Evolutionary conservation across 768 basidiomycete species (phyloP).

Genomic region (Rhizopogon salebrosus): DNA sequence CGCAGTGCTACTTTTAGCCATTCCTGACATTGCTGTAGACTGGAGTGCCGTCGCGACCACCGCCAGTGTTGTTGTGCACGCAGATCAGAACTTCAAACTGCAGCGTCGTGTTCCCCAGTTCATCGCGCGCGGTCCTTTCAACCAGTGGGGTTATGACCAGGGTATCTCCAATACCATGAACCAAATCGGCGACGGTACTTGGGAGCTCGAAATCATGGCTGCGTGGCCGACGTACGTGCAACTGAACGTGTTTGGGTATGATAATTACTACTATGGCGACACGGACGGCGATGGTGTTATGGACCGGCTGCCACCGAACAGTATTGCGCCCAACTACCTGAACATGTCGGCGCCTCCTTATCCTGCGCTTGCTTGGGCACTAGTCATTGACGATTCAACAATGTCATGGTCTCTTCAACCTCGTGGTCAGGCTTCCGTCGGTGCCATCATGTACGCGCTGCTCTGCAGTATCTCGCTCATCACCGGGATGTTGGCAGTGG

Average conservation of each 20-base stretch:
- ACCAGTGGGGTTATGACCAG: conserved; percentile 86
- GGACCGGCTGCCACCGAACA: conserved; percentile 89
- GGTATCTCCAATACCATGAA: conserved; percentile 71
- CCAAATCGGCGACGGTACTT: conserved; percentile 56
- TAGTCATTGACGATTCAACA: conserved; percentile 72
- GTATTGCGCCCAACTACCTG: conserved; percentile 77
- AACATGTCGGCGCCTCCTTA: conserved; percentile 89
- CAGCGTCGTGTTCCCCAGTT: conserved; percentile 81
- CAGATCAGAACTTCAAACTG: conserved; percentile 58
- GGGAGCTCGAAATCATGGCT: conserved; percentile 88
- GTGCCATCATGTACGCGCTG: conserved; percentile 84
- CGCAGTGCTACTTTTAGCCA: neutral
- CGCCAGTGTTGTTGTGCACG: conserved; percentile 65
- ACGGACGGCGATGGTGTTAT: conserved; percentile 81
- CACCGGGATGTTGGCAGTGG: conserved; percentile 77
- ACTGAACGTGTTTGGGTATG: conserved; percentile 86
- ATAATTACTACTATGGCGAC: conserved; percentile 92
- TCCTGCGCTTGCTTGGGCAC: conserved; percentile 85
- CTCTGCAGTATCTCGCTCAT: conserved; percentile 78
- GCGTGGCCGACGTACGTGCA: conserved; percentile 88
- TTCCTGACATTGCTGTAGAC: conserved; percentile 40
- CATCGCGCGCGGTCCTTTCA: conserved; percentile 85
- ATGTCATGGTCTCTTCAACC: conserved; percentile 78
- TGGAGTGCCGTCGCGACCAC: conserved; percentile 70
- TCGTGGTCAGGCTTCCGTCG: conserved; percentile 75